phyloP scores from a whole-genome alignment of 148 eudicot genomes.

The Nyssa sinensis region DNA sequence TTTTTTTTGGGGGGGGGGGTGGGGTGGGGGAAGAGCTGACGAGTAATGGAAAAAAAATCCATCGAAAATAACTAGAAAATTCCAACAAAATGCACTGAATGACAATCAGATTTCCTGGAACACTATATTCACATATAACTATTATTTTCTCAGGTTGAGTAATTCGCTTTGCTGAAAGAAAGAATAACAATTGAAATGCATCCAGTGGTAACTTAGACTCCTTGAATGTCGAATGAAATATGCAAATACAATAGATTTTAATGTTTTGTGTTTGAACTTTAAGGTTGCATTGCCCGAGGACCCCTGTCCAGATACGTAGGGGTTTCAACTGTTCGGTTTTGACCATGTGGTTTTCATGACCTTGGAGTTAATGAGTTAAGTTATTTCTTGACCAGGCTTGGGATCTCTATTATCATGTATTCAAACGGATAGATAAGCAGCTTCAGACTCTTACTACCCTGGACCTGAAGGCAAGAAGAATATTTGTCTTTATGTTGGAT shows the following conservation, averaged over 20 bases:
- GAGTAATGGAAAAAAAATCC: no score
- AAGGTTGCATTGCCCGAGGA: not conserved
- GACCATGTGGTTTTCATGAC: not conserved
- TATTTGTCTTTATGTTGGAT: constrained; percentile 8
- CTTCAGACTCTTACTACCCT: constrained; percentile 81
- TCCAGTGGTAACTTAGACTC: not conserved
- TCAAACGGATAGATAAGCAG: constrained; percentile 91
- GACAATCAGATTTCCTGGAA: no score
- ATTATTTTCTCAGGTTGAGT: no score
- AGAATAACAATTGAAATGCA: no score
- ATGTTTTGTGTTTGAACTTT: constrained; percentile 9
- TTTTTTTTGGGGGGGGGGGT: no score
- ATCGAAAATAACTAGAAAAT: no score
- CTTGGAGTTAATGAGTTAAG: not conserved
- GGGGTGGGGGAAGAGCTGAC: no score
- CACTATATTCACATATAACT: no score
- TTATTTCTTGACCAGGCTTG: constrained; percentile 66
- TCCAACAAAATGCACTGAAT: no score
- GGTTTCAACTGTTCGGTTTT: not conserved
- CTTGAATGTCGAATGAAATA: not conserved
- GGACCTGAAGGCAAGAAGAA: constrained; percentile 75
- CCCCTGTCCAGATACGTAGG: not conserved
- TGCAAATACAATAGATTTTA: constrained; percentile 5
- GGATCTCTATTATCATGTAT: constrained; percentile 99
- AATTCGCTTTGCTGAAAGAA: no score